Evolutionary conservation across 176 grass and related monocot species (phyloP).

Genomic region (Ensete glaucum): DNA sequence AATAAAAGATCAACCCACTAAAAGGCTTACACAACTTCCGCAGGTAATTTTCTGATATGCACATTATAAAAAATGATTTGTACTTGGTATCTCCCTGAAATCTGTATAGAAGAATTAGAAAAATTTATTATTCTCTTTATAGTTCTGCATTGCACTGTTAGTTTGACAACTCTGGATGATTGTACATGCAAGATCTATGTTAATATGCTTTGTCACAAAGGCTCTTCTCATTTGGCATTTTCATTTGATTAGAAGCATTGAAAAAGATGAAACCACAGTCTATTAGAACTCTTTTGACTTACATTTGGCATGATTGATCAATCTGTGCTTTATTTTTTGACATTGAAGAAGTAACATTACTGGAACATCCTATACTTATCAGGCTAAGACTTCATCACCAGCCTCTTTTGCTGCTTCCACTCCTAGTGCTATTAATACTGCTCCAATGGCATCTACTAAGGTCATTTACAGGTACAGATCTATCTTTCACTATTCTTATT

Average conservation of each 20-base stretch:
- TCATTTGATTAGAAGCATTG: background rate
- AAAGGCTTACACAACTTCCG: conserved; percentile 34
- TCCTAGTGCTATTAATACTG: conserved; percentile 40
- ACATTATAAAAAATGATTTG: background rate
- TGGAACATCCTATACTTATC: conserved; percentile 5
- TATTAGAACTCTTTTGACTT: background rate
- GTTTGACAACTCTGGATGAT: too few relatives aligned
- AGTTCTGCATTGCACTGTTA: background rate
- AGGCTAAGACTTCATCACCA: conserved; percentile 34
- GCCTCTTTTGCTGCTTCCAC: conserved; percentile 27
- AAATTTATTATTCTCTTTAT: background rate
- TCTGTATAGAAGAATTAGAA: background rate
- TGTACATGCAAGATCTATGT: too few relatives aligned
- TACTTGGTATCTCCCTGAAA: background rate
- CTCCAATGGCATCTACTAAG: conserved; percentile 53
- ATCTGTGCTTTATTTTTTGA: background rate
- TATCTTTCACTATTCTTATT: background rate
- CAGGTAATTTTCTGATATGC: conserved; percentile 46
- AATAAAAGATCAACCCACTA: conserved; percentile 34
- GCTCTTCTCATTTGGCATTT: background rate
- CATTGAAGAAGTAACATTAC: background rate
- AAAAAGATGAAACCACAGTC: background rate
- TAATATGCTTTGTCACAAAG: background rate
- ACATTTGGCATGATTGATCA: background rate
- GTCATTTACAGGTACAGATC: conserved; percentile 73